Evolutionary conservation across 371 early-diverging fungal species (phyloP).

Genomic region (Actinomortierella wolfii): DNA sequence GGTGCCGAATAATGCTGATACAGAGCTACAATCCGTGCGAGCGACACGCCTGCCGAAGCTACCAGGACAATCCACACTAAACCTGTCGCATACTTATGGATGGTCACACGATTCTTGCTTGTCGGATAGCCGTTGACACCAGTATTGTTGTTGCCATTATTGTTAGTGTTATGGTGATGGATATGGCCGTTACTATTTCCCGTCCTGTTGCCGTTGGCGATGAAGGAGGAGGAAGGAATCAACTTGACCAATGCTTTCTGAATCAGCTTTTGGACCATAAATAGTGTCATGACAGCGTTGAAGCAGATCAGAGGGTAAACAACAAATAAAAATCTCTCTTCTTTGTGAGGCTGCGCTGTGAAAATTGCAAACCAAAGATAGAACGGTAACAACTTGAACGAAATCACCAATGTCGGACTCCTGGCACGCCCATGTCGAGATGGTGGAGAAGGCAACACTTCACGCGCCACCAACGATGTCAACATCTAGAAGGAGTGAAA

Average conservation of each 20-base stretch:
- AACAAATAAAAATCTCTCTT: constrained; percentile 94
- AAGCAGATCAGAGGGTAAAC: constrained; percentile 88
- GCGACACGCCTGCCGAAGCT: constrained; percentile 53
- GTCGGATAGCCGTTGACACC: neutral
- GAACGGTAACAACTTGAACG: constrained; percentile 68
- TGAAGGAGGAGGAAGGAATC: constrained; percentile 20
- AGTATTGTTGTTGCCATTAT: no score
- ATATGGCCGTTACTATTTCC: no score
- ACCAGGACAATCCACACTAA: constrained; percentile 47
- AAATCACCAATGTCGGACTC: constrained; percentile 53
- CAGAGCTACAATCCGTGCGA: constrained; percentile 67
- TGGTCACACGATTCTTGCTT: constrained; percentile 18
- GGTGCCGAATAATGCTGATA: constrained; percentile 72
- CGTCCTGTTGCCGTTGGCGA: no score
- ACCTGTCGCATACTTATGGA: constrained; percentile 41
- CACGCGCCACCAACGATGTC: constrained; percentile 17
- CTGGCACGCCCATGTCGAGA: constrained; percentile 18
- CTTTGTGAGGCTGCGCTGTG: constrained; percentile 91
- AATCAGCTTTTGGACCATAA: constrained; percentile 49
- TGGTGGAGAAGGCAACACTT: constrained; percentile 29
- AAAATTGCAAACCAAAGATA: constrained; percentile 82
- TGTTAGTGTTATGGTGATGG: no score
- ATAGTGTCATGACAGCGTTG: constrained; percentile 75
- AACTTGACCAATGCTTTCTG: constrained; percentile 20
- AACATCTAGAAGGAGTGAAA: constrained; percentile 17